phyloP scores from a whole-genome alignment of 805 yeast genomes.

The Myxozyma nipponensis region DNA sequence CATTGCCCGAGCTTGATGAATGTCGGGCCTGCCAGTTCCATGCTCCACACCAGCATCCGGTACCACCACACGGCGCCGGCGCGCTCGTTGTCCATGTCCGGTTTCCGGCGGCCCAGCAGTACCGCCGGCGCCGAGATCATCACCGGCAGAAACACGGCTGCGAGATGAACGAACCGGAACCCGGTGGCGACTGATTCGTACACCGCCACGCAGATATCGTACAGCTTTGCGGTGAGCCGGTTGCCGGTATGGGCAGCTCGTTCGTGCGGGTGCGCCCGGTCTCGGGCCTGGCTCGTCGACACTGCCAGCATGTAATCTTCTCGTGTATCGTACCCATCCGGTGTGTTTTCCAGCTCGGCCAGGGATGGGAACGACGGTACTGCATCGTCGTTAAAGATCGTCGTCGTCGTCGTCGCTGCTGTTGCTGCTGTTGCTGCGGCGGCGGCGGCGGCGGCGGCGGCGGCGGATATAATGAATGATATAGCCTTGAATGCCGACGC shows the following conservation, averaged over 20 bases:
- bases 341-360: conserved; percentile 6
- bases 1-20: conserved; percentile 83
- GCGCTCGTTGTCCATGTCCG: conserved; percentile 41
- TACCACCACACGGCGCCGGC: conserved; percentile 73
- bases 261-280: conserved; percentile 1
- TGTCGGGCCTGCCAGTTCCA: conserved; percentile 89
- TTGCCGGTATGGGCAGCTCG: background rate
- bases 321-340: conserved; percentile 10
- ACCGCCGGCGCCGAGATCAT: conserved; percentile 59
- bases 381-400: conserved; percentile 4
- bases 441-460: too few species aligned
- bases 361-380: conserved; percentile 17
- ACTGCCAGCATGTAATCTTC: conserved; percentile 20
- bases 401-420: background rate
- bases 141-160: conserved; percentile 66
- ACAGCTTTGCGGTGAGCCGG: background rate
- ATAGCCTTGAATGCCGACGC: too few species aligned
- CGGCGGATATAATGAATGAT: too few species aligned
- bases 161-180: conserved; percentile 64
- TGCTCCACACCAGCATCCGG: conserved; percentile 53
- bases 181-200: conserved; percentile 65
- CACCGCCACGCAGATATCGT: conserved; percentile 4
- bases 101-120: conserved; percentile 44
- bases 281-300: conserved; percentile 9
- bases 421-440: too few species aligned